Base-by-base conservation (phyloP, 2,329 filamentous ascomycete species). In the Ophidiomyces ophidiicola region DNA sequence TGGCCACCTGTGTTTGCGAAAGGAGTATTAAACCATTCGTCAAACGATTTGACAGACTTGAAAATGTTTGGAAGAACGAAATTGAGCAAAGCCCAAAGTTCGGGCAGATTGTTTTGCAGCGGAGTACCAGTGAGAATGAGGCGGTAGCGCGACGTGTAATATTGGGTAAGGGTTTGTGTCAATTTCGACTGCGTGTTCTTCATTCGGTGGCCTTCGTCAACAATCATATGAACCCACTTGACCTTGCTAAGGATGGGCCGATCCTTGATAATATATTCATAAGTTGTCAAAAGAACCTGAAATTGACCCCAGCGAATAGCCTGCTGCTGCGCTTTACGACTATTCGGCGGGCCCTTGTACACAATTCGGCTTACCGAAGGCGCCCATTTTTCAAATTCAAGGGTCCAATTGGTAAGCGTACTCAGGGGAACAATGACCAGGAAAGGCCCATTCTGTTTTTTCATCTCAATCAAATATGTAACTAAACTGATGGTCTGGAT, bases 171-270 rank as follows among this genome's bases (percentile, higher is more conserved):
- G 3, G 90, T 96, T 49, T 79, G 85, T 61, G 85, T 94, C 51
- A 98, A 72, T 66, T 98, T 98, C 6, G 90, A 98, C 51, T 90
- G 80, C 20, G 84, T 74, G 63, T 98, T 98, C 74, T 98, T 98
- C 90, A 98, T 98, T 59, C 90, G 86, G 62, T 98, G 90, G 65
- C 90, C 90, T 69, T 98, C 90, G 54, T 98, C 90, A 49, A 98
- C 90, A 53, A 98, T 96, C 90, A 98, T 96, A 66, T 98, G 90
- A 53, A 94, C 81, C 90, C 90, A 98, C 65, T 96, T 96, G 65
- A 98, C 88, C 70, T 96, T 96, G 69, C 84, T 92, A 8, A 98
- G 68, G 50, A 98, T 72, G 0, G 88, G 88, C 24, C 90, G 78
- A 56, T 98, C 90, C 67, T 96, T 98, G 74, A 98, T 98, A 64